Evolutionary conservation across 768 basidiomycete species (phyloP), one percentile per base, ranked within the genome.

Genomic region (Podaxis pistillaris): DNA sequence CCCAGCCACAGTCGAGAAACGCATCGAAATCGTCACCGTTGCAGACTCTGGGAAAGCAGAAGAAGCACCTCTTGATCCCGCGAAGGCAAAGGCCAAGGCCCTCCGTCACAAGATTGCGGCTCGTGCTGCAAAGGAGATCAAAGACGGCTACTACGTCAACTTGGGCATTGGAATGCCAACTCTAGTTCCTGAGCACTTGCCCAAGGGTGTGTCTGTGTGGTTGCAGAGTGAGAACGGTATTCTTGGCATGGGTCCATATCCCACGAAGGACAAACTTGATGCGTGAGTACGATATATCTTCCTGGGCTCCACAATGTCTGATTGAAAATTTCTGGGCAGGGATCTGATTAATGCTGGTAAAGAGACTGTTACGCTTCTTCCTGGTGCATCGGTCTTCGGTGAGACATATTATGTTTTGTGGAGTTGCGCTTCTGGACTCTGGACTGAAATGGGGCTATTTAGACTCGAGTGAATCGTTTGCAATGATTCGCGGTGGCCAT

Each of bases 401-500:
- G 66, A 57, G 87, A 72, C 28, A 22, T 41, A 40, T 58, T 26
- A 12, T n/a, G 38, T 3, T 15, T 24, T 5, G 24, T 26, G 7
- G 33, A 1, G 2, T 40, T 41, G 7, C 33, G 46, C 30, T 46
- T 41, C 66, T 37, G 46, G 51, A 59, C 41, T 41, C 66, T 37
- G 46, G 51, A 59, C 41, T 66, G 22, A 63, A 41, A 53, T 2
- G n/a, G 7, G n/a, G 3, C 22, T 58, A 64, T 53, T 26, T 64
- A 91, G 91, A 96, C 75, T 95, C 94, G 3, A 86, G 86, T 68
- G 95, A 97, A 75, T 95, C 93, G 2, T 98, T 98, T 70, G 91
- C 91, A 11, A 98, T 98, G 96, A 97, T 98, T 75, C 91, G 96
- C 58, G 96, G 96, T 50, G 96, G 96, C 4, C 96, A 98, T 75